A percentile compares a stretch with the other conserved stretches of the same genome.
Evolutionary conservation across 768 basidiomycete species (phyloP).

Genomic region (Trametes maxima): DNA sequence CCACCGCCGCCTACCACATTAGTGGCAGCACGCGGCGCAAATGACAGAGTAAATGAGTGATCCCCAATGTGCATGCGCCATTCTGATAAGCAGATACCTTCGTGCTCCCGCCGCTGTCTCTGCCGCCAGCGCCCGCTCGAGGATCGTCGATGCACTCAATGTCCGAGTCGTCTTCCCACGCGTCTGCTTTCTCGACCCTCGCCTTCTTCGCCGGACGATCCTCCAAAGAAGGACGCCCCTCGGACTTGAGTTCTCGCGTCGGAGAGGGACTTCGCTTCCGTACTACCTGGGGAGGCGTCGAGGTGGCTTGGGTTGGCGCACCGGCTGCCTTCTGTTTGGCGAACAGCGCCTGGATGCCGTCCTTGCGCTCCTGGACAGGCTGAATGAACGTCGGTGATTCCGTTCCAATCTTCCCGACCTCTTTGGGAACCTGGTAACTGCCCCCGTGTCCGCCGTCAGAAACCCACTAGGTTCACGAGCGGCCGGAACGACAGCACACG

Average conservation of each 20-base stretch:
- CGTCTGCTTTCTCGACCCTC: constrained; percentile 25
- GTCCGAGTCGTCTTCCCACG: constrained; percentile 30
- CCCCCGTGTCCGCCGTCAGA: not conserved
- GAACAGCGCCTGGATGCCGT: constrained; percentile 87
- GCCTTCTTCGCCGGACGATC: not conserved
- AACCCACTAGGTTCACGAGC: too few relatives aligned
- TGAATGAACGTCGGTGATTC: constrained; percentile 84
- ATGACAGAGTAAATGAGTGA: not conserved
- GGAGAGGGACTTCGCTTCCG: constrained; percentile 34
- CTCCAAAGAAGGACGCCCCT: not conserved
- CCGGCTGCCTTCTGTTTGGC: constrained; percentile 49
- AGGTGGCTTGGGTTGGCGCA: not conserved
- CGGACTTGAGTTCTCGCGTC: not conserved
- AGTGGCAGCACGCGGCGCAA: too few relatives aligned
- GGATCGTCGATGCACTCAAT: constrained; percentile 24
- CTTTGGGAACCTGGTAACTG: constrained; percentile 87
- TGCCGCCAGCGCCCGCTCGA: not conserved
- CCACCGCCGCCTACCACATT: too few relatives aligned
- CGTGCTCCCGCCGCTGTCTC: not conserved
- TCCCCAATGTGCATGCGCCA: not conserved
- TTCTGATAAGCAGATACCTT: not conserved
- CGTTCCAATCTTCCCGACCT: constrained; percentile 87
- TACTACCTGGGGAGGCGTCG: constrained; percentile 19
- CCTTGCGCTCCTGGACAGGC: constrained; percentile 76
- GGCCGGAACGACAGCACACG: not conserved